These are phyloP conservation scores for Mucor irregularis DNA, from an alignment of 371 early-diverging fungal genomes.

Conservation along the genomic window DNA sequence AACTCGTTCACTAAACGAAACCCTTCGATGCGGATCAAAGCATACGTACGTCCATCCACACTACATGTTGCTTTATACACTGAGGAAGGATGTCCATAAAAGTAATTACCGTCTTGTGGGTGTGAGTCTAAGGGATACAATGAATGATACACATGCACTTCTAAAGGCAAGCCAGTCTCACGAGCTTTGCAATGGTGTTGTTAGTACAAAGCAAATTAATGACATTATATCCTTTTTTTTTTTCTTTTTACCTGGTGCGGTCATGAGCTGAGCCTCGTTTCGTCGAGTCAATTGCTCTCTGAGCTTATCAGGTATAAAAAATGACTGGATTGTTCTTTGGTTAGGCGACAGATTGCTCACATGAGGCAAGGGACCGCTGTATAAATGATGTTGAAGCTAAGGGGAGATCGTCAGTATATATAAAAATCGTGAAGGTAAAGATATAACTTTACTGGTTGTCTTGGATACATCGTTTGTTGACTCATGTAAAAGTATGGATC, in stretches of 20 bases:
- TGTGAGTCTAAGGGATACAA: constrained; percentile 73
- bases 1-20: constrained; percentile 71
- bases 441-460: constrained; percentile 42
- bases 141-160: constrained; percentile 59
- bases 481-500: constrained; percentile 47
- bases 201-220: too few species aligned
- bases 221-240: neutral
- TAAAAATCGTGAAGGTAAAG: neutral
- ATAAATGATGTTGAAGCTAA: constrained; percentile 80
- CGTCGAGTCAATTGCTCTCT: constrained; percentile 77
- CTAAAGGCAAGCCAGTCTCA: constrained; percentile 61
- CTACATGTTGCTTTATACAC: constrained; percentile 84
- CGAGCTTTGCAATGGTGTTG: too few species aligned
- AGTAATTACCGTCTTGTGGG: constrained; percentile 23
- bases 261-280: constrained; percentile 68
- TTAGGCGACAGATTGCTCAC: constrained; percentile 68
- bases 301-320: constrained; percentile 84
- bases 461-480: constrained; percentile 27
- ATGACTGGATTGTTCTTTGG: constrained; percentile 76
- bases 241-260: constrained; percentile 51
- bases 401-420: neutral
- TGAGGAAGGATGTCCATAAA: constrained; percentile 77
- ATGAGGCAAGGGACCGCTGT: constrained; percentile 70
- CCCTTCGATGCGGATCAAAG: constrained; percentile 81
- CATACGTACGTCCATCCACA: constrained; percentile 83